Conservation (phyloP, 768 basidiomycete genomes). For the Leccinellum luteum region DNA sequence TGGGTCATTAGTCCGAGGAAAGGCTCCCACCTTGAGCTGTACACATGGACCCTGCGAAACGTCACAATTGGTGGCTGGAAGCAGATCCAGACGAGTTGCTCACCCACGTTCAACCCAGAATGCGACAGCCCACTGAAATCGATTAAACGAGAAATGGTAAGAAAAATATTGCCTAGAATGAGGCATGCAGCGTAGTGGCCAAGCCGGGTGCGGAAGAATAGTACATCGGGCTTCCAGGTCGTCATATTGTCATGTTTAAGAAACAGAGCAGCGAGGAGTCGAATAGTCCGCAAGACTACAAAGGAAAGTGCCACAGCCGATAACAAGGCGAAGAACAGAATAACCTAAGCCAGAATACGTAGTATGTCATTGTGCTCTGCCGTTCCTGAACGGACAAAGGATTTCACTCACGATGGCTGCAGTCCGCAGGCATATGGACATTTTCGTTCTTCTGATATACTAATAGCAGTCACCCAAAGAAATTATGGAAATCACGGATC, state of each 20-base stretch:
- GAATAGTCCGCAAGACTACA: slow-evolving; percentile 47
- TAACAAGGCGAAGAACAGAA: slow-evolving; percentile 52
- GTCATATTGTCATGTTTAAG: slow-evolving; percentile 29
- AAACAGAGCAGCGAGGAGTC: slow-evolving; percentile 40
- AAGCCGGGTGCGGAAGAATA: slow-evolving; percentile 71
- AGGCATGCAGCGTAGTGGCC: slow-evolving; percentile 68
- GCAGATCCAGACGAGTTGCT: slow-evolving; percentile 6
- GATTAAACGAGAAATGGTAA: slow-evolving; percentile 51
- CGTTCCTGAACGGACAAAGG: background rate
- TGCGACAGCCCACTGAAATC: slow-evolving; percentile 47
- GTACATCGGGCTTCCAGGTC: slow-evolving; percentile 39
- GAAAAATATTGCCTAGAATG: slow-evolving; percentile 56
- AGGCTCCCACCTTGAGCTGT: slow-evolving; percentile 52
- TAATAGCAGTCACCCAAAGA: background rate
- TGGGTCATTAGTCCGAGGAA: background rate
- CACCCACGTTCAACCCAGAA: slow-evolving; percentile 49
- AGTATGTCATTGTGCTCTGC: background rate
- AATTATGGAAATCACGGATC: background rate
- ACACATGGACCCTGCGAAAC: slow-evolving; percentile 45
- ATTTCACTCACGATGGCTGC: slow-evolving; percentile 22
- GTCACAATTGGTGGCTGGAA: slow-evolving; percentile 1
- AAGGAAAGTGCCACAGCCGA: slow-evolving; percentile 53
- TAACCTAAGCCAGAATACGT: slow-evolving; percentile 28
- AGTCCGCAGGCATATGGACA: slow-evolving; percentile 10
- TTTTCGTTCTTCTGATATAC: background rate